phyloP scores from a whole-genome alignment of 768 basidiomycete genomes.

The Melanogaster broomeanus region DNA sequence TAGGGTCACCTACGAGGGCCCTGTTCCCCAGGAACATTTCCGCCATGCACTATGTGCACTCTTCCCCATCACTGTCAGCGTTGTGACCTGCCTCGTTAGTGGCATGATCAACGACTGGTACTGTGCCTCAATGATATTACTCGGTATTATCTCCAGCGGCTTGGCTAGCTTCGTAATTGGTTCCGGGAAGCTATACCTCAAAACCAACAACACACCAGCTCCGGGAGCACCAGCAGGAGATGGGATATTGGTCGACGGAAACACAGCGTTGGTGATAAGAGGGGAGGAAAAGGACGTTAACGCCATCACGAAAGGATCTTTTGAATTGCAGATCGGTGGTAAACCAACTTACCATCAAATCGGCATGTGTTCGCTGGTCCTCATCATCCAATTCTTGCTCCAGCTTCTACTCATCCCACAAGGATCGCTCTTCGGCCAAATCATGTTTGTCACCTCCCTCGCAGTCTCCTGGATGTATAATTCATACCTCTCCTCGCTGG shows the following conservation, averaged over 20 bases:
- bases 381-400: constrained; percentile 29
- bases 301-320: constrained; percentile 29
- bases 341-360: not conserved
- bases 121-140: constrained; percentile 28
- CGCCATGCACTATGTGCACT: constrained; percentile 7
- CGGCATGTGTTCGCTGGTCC: constrained; percentile 11
- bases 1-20: not conserved
- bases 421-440: constrained; percentile 33
- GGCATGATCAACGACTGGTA: constrained; percentile 30
- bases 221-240: constrained; percentile 23
- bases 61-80: constrained; percentile 28
- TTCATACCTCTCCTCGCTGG: constrained; percentile 31
- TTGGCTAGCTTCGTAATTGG: constrained; percentile 28
- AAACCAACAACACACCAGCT: constrained; percentile 12
- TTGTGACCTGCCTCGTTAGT: constrained; percentile 23
- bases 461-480: constrained; percentile 37
- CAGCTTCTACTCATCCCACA: constrained; percentile 37
- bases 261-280: constrained; percentile 27
- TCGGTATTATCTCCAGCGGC: constrained; percentile 34
- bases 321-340: constrained; percentile 15
- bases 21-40: constrained; percentile 4
- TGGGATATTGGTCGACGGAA: constrained; percentile 23
- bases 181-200: constrained; percentile 20
- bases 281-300: constrained; percentile 30
- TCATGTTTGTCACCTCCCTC: constrained; percentile 35